phyloP scores from a whole-genome alignment of 495 filamentous ascomycete genomes.

The Lindgomyces ingoldianus region DNA sequence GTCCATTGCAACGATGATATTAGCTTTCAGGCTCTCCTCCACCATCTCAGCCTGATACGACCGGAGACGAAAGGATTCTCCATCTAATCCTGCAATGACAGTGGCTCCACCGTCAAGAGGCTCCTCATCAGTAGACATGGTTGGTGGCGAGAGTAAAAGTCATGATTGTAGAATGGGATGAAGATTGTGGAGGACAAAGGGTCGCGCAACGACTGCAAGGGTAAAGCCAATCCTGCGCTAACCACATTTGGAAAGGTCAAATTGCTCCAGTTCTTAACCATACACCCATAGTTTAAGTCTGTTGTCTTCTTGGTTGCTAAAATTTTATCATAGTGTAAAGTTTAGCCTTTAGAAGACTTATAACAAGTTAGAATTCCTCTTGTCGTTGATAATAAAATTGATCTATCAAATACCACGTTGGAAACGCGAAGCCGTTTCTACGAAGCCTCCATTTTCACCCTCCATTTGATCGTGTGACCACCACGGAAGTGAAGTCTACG shows the following conservation, averaged over 20 bases:
- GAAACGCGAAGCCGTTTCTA: too few species aligned
- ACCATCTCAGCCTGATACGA: slow-evolving; percentile 92
- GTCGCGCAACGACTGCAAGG: neutral
- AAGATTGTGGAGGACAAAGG: neutral
- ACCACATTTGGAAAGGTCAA: neutral
- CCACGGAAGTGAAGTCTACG: too few species aligned
- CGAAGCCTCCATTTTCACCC: too few species aligned
- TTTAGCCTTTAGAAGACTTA: too few species aligned
- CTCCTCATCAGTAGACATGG: neutral
- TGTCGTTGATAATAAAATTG: too few species aligned
- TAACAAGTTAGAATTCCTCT: too few species aligned
- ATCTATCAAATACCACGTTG: too few species aligned
- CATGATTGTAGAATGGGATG: neutral
- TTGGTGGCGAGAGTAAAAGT: neutral
- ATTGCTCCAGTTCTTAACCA: too few species aligned
- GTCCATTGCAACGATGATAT: slow-evolving; percentile 91
- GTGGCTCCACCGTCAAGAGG: neutral
- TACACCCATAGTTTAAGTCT: too few species aligned
- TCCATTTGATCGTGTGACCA: too few species aligned
- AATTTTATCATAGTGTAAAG: too few species aligned
- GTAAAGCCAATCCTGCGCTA: neutral
- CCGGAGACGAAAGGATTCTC: slow-evolving; percentile 50
- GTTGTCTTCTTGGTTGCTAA: too few species aligned
- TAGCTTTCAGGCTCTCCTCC: slow-evolving; percentile 71
- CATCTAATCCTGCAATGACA: neutral